Evolutionary conservation across 1,284 basidiomycete genomes (phyloP), one percentile per base, ranked within the genome.

Genomic region (Sporisorium sorghi): DNA sequence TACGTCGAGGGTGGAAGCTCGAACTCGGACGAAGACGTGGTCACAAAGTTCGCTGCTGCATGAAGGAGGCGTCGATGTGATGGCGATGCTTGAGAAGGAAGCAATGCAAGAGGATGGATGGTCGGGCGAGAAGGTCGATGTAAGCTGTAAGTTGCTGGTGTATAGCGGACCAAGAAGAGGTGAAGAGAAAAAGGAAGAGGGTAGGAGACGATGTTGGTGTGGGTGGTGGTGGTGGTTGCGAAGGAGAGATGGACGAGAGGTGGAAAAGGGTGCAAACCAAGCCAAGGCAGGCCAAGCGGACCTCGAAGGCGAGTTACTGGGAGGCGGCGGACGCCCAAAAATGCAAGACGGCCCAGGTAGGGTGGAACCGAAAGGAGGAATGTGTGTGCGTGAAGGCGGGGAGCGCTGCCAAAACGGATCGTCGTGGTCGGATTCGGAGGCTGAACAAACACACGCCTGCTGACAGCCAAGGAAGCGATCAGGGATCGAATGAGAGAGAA

Each of bases 11-110:
- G 19, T 9, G 30, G 15, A 44, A 57, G 52, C 67, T 70, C 53
- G 61, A 57, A 48, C 67, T 70, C 53, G 61, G 50, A 59, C 61
- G 40, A 21, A 52, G 12, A 19, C 21, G 53, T 46, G 30, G 57
- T 70, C 67, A 70, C 67, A 28, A 48, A 49, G 57, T 58, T 60
- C 47, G 52, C 49, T 57, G 67, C 67, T 57, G 67, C 67, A 70
- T 70, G 32, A 26, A n/a, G n/a, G 64, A 57, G 2, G 37, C n/a
- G 37, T 40, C n/a, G 37, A 19, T 9, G n/a, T 8, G n/a, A 40
- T 9, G 6, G 46, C 37, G 35, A 30, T 49, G 30, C 19, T 52
- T 19, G 33, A 35, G 48, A 19, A 21, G n/a, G n/a, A n/a, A n/a
- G n/a, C n/a, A 28, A 5, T 40, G 39, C n/a, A 12, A 35, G 49